Conservation (phyloP, 441 rosid genomes). For the Gossypium aridum region DNA sequence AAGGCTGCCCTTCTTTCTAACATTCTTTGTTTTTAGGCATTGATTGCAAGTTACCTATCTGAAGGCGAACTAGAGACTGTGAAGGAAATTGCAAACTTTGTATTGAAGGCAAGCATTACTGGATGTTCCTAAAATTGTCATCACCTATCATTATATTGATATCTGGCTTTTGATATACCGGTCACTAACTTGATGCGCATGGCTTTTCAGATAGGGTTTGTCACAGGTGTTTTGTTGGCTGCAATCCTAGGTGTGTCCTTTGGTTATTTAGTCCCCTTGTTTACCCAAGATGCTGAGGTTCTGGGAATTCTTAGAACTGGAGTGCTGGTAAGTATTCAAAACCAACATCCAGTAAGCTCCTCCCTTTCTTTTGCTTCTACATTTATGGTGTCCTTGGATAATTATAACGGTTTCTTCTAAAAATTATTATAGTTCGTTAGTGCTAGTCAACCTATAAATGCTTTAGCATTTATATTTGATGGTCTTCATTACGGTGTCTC, state of each 20-base stretch:
- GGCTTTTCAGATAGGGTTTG: constrained; percentile 66
- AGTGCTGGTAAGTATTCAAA: constrained; percentile 46
- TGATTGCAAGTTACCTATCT: constrained; percentile 77
- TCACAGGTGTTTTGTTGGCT: constrained; percentile 66
- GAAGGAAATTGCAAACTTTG: constrained; percentile 62
- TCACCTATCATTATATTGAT: neutral
- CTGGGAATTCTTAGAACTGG: constrained; percentile 74
- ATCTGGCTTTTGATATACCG: neutral
- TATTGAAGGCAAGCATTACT: constrained; percentile 50
- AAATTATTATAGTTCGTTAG: constrained; percentile 60
- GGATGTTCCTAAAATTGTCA: constrained; percentile 5
- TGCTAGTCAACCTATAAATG: constrained; percentile 88
- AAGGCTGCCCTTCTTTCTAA: constrained; percentile 1
- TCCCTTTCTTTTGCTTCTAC: neutral
- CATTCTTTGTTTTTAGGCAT: constrained; percentile 38
- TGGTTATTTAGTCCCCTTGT: constrained; percentile 61
- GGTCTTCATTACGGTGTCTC: constrained; percentile 96
- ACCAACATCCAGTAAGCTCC: neutral
- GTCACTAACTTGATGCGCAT: constrained; percentile 8
- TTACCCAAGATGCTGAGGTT: constrained; percentile 76
- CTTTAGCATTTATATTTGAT: constrained; percentile 86
- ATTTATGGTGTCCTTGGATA: neutral
- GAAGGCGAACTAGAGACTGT: constrained; percentile 61
- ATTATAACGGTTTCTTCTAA: neutral
- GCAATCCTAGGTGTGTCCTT: constrained; percentile 63